phyloP scores from a whole-genome alignment of 148 eudicot species.

The Suaeda aralocaspica region DNA sequence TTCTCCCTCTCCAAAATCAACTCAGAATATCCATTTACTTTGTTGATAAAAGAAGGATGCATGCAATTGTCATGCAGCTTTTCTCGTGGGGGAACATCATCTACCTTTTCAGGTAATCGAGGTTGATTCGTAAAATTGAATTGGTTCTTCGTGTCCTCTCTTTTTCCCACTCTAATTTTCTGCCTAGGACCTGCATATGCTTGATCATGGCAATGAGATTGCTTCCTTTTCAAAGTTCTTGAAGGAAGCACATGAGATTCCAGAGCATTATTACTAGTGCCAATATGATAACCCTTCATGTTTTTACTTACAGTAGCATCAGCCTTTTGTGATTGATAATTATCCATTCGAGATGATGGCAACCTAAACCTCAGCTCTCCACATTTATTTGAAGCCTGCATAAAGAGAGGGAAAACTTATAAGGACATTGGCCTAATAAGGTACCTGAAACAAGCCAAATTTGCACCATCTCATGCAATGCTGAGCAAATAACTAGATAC shows the following conservation, averaged over 20 bases:
- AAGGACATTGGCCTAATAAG: neutral
- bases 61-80: constrained; percentile 35
- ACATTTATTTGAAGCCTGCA: constrained; percentile 37
- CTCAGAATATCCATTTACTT: constrained; percentile 35
- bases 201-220: constrained; percentile 26
- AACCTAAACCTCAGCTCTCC: constrained; percentile 36
- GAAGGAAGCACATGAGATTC: constrained; percentile 32
- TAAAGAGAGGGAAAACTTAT: constrained; percentile 6
- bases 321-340: constrained; percentile 24
- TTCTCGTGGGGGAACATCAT: constrained; percentile 37
- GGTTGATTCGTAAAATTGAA: constrained; percentile 24
- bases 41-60: constrained; percentile 29
- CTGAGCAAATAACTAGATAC: neutral
- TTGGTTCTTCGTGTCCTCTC: constrained; percentile 25
- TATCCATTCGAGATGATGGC: constrained; percentile 27
- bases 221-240: constrained; percentile 44
- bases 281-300: constrained; percentile 27
- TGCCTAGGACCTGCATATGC: constrained; percentile 27
- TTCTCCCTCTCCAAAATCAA: constrained; percentile 40
- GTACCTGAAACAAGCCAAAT: neutral
- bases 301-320: constrained; percentile 21
- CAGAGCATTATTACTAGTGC: constrained; percentile 21
- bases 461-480: neutral
- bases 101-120: constrained; percentile 59
- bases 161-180: constrained; percentile 37